Conservation (phyloP, 352 stramenopile species). For the Pythium dissotocum region DNA sequence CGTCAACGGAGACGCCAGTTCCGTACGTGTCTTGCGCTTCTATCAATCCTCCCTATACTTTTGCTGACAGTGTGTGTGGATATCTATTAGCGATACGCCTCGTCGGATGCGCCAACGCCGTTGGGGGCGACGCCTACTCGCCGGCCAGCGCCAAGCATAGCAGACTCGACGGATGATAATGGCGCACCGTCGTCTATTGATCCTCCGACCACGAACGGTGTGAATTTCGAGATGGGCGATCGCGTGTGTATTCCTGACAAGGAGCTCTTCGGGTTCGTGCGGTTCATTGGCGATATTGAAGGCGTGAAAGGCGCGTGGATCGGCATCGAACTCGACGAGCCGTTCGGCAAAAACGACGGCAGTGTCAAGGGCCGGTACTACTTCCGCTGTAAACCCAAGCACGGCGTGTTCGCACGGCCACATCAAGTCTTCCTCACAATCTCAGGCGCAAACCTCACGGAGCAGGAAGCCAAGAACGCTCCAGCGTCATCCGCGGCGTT, state of each 20-base stretch:
- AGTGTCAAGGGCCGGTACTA: slow-evolving; percentile 81
- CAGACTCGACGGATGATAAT: slow-evolving; percentile 49
- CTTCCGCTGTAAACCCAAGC: slow-evolving; percentile 76
- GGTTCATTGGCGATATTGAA: slow-evolving; percentile 72
- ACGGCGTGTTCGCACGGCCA: slow-evolving; percentile 76
- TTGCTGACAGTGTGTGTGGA: background rate
- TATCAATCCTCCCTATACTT: background rate
- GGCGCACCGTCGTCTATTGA: slow-evolving; percentile 11
- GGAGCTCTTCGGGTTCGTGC: slow-evolving; percentile 81
- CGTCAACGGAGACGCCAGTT: slow-evolving; percentile 35
- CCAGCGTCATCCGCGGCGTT: background rate
- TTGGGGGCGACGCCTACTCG: slow-evolving; percentile 4
- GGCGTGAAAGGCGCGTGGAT: slow-evolving; percentile 74
- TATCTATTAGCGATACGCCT: background rate
- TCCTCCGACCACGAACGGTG: slow-evolving; percentile 12
- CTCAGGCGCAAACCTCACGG: slow-evolving; percentile 48
- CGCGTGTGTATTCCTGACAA: slow-evolving; percentile 86
- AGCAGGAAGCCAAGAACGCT: slow-evolving; percentile 47
- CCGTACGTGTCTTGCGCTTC: slow-evolving; percentile 4
- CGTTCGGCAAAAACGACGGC: slow-evolving; percentile 82
- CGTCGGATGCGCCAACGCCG: slow-evolving; percentile 1
- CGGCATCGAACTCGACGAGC: slow-evolving; percentile 75
- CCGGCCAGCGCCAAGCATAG: slow-evolving; percentile 9
- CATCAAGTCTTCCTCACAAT: slow-evolving; percentile 79
- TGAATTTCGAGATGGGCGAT: slow-evolving; percentile 64